Base-by-base conservation (phyloP, 176 grass and related monocot genomes). In the Triticum monococcum region DNA sequence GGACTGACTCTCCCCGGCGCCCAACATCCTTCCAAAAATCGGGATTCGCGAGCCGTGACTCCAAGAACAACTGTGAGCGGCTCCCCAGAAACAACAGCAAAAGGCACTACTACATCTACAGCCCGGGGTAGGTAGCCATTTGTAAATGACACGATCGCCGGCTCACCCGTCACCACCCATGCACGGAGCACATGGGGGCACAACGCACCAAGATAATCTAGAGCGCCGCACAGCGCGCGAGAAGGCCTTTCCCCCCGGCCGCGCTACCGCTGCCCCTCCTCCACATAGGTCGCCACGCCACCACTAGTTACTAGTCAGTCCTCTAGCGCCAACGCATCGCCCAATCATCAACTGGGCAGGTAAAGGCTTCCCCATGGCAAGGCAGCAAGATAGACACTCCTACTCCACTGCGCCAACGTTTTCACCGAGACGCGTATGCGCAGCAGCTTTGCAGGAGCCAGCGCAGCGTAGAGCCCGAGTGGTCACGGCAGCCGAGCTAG, bases 271-370 rank as follows among this genome's bases (percentile, higher is more conserved):
- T 36, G 38, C 45, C 80, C 72, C 48, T 75, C 31, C 26, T n/a
- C 48, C 33, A 43, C 41, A 46, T 91, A 91, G 75, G 80, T 75
- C 89, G 85, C 25, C 68, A 37, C 89, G 85, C 25, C 68, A 37
- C 64, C 70, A 25, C 70, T 72, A 72, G 46, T 48, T 4, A 48
- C 4, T 1, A 14, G 12, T 16, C 48, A 50, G 37, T 72, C 22
- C 38, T 12, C 40, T 5, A 43, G 12, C 22, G 38, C 22, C 11
- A 26, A 26, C 32, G 26, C 37, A 24, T 67, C 46, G 25, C 37
- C 74, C 65, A 84, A 87, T 80, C 85, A 75, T 75, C 22, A 78
- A 60, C 25, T 13, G 60, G 38, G 79, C 61, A 78, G 28, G 72
- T 78, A 45, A 75, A 74, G 46, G 68, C 61, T 30, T 30, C 28